A percentile compares a stretch with the other conserved stretches of the same genome.
Conservation (phyloP, 2,329 filamentous ascomycete genomes). For the Sarocladiaceae sp. region DNA sequence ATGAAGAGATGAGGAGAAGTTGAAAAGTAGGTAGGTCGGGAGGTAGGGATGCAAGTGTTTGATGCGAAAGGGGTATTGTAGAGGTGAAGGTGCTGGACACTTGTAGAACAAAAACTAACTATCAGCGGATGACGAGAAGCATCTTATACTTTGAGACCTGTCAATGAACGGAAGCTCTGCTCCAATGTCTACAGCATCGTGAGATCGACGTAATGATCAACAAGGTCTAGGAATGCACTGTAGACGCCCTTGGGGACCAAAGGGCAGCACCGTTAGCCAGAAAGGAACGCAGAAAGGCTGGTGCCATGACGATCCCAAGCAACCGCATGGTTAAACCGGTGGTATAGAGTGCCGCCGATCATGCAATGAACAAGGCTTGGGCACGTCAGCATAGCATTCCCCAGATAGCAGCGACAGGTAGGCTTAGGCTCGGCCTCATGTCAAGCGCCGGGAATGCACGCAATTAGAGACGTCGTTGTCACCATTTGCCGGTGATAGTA, state of each 20-base stretch:
- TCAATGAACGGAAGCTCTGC: not conserved
- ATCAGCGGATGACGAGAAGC: not conserved
- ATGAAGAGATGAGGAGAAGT: not conserved
- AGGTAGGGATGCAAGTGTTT: not conserved
- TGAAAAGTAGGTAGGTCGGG: not conserved
- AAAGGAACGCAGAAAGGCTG: constrained; percentile 3
- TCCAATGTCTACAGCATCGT: not conserved
- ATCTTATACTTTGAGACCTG: not conserved
- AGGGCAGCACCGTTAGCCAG: not conserved
- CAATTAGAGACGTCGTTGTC: not conserved
- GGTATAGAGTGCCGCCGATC: not conserved
- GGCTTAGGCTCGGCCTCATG: no score
- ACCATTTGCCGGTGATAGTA: not conserved
- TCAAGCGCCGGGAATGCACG: not conserved
- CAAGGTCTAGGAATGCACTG: constrained; percentile 1
- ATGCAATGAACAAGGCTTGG: not conserved
- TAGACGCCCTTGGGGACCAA: not conserved
- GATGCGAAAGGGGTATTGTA: constrained; percentile 1
- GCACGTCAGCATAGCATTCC: constrained; percentile 1
- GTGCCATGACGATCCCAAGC: not conserved
- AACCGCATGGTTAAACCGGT: not conserved
- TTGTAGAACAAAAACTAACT: not conserved
- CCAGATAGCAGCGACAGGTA: not conserved
- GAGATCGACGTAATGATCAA: constrained; percentile 7
- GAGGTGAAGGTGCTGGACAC: not conserved